A percentile compares a stretch with the other conserved stretches of the same genome.
Evolutionary conservation across 2,329 filamentous ascomycete species (phyloP).

Genomic region (Penicillium janthinellum): DNA sequence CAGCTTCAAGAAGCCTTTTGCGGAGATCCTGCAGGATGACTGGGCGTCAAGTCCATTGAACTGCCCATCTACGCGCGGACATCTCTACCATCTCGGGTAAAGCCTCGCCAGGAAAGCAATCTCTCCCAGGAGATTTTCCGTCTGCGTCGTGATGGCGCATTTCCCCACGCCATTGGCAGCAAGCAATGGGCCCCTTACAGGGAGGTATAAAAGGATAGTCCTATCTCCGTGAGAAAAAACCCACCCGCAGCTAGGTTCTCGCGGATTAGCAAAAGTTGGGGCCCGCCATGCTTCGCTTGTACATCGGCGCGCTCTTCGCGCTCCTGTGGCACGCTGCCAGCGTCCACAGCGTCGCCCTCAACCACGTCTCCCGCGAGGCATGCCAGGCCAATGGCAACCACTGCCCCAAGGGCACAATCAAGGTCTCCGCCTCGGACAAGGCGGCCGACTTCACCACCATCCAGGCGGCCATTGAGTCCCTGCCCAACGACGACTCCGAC

Average conservation of each 20-base stretch:
- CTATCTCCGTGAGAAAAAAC: neutral
- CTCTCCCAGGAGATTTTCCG: constrained; percentile 14
- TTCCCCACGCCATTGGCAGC: neutral
- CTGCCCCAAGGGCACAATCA: constrained; percentile 33
- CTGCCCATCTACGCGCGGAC: neutral
- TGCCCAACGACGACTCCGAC: constrained; percentile 49
- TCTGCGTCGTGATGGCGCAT: constrained; percentile 10
- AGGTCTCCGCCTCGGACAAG: constrained; percentile 30
- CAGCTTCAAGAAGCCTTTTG: constrained; percentile 6
- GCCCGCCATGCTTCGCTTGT: constrained; percentile 8
- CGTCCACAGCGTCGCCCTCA: constrained; percentile 6
- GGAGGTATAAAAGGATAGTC: neutral
- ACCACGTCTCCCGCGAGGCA: constrained; percentile 13
- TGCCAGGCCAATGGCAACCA: constrained; percentile 30
- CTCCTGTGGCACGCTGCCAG: constrained; percentile 7
- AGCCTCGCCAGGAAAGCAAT: constrained; percentile 6
- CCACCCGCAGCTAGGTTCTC: neutral
- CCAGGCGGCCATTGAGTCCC: constrained; percentile 52
- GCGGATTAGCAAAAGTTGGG: neutral
- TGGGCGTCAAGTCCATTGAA: too few relatives aligned
- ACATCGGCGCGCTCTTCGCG: constrained; percentile 5
- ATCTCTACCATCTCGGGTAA: constrained; percentile 3
- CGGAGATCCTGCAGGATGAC: constrained; percentile 6
- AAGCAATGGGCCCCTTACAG: neutral
- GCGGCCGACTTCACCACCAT: constrained; percentile 41